These are phyloP conservation scores for Vitis hybrid DNA, from an alignment of 177 flowering plant genomes.

Conservation along the genomic window DNA sequence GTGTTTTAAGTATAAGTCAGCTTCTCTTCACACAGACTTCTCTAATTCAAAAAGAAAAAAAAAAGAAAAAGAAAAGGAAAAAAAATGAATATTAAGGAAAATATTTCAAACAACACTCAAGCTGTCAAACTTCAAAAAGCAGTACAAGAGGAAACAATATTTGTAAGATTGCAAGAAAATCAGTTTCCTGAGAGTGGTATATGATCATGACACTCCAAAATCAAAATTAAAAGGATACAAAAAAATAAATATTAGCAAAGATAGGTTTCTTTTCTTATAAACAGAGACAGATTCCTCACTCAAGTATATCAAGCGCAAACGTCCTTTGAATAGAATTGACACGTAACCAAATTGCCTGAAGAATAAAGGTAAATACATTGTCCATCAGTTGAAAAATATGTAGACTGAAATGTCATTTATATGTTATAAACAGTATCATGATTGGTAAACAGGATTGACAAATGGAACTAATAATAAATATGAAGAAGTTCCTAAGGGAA, in stretches of 20 bases:
- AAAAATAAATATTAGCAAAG: not conserved
- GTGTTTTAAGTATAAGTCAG: no score
- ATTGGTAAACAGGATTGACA: not conserved
- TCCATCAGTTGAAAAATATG: not conserved
- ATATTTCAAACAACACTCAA: not conserved
- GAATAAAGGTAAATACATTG: conserved; percentile 12
- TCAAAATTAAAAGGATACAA: not conserved
- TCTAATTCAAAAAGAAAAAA: no score
- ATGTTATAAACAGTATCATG: not conserved
- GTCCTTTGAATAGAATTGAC: conserved; percentile 70
- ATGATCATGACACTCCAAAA: not conserved
- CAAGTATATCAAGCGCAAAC: conserved; percentile 91
- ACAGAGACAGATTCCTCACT: conserved; percentile 51
- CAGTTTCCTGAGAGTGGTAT: not conserved
- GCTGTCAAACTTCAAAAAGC: not conserved
- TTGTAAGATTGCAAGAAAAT: not conserved
- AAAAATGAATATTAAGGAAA: no score
- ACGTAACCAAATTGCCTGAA: conserved; percentile 80
- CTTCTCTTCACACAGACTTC: no score
- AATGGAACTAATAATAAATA: not conserved
- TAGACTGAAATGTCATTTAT: not conserved
- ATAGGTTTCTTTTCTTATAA: not conserved
- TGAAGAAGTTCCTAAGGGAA: not conserved
- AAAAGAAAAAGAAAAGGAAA: no score
- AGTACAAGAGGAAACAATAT: not conserved